Evolutionary conservation across 805 yeast species (phyloP), one percentile per base, ranked within the genome.

Genomic region (Komagataella pastoris): DNA sequence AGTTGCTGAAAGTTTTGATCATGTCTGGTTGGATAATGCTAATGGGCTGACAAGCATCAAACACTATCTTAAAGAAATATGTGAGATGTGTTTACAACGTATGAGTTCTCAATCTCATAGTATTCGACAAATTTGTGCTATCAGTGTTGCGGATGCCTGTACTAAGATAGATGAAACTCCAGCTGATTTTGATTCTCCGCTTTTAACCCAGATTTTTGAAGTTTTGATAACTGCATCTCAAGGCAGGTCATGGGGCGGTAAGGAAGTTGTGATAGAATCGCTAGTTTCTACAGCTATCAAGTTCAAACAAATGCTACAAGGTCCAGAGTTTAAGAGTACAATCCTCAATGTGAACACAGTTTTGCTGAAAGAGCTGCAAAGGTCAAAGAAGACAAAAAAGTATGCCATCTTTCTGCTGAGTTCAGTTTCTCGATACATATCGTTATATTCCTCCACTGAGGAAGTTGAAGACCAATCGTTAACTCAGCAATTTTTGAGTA

Each of bases 241-340:
- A 52, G 97, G 97, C 1, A 78, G 95, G 54, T 77, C 91, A 7
- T 91, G 96, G 93, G 73, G 74, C 14, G 98, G 97, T 5, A 91
- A 91, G 59, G 97, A 89, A 57, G 65, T 72, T 24, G 75, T 93
- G 1, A 68, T 88, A 17, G 80, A 79, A 44, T 86, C 96, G 0
- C 67, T 90, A 51, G 84, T 86, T 0, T 65, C 78, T 1, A 70
- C 85, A 36, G 61, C 83, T 0, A 59, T 69, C 17, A 79, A 77
- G 54, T 72, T 80, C 7, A 65, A 70, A 48, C 58, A 61, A 47
- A 56, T 81, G 12, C 43, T 50, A 0, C 47, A 53, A 0, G 57
- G 68, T 3, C 49, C 51, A 0, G 52, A 59, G 1, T 60, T 67
- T 36, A 53, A 57, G 1, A 70, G 60, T 0, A 47, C 78, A 5